Percentiles rank a stretch among this genome's conserved stretches.
phyloP scores from a whole-genome alignment of 768 basidiomycete species.

The Boletus subparvulus region DNA sequence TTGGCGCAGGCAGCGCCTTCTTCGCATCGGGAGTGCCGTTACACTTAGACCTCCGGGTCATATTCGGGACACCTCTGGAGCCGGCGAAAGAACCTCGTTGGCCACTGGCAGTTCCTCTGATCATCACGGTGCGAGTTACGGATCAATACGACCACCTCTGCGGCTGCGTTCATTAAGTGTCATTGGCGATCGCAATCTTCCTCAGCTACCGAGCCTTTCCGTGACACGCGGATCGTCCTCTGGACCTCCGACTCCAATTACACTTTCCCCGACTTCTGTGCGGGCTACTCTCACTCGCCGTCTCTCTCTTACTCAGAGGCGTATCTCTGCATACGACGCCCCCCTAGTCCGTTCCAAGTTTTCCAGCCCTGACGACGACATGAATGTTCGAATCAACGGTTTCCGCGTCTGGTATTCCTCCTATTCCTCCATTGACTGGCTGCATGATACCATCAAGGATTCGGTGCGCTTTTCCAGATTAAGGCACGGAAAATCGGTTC shows the following conservation, averaged over 20 bases:
- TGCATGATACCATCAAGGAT: slow-evolving; percentile 95
- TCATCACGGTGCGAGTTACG: slow-evolving; percentile 45
- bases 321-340: slow-evolving; percentile 74
- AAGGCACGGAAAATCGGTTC: slow-evolving; percentile 64
- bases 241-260: slow-evolving; percentile 35
- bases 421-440: slow-evolving; percentile 92
- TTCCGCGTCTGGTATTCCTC: slow-evolving; percentile 85
- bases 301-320: slow-evolving; percentile 46
- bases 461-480: slow-evolving; percentile 77
- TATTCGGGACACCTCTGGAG: background rate
- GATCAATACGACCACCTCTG: slow-evolving; percentile 44
- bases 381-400: slow-evolving; percentile 75
- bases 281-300: slow-evolving; percentile 38
- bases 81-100: slow-evolving; percentile 39
- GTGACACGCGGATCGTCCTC: slow-evolving; percentile 36
- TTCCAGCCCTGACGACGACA: slow-evolving; percentile 41
- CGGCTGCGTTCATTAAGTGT: slow-evolving; percentile 29
- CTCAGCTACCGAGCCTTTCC: slow-evolving; percentile 38
- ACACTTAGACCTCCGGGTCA: background rate
- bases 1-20: slow-evolving; percentile 60
- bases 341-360: slow-evolving; percentile 33
- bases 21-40: slow-evolving; percentile 45
- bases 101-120: slow-evolving; percentile 21
- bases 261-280: slow-evolving; percentile 35
- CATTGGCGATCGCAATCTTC: slow-evolving; percentile 35